These are phyloP conservation scores for Lasiodiplodia sp. DNA, from an alignment of 2,329 filamentous ascomycete genomes.

Conservation along the genomic window DNA sequence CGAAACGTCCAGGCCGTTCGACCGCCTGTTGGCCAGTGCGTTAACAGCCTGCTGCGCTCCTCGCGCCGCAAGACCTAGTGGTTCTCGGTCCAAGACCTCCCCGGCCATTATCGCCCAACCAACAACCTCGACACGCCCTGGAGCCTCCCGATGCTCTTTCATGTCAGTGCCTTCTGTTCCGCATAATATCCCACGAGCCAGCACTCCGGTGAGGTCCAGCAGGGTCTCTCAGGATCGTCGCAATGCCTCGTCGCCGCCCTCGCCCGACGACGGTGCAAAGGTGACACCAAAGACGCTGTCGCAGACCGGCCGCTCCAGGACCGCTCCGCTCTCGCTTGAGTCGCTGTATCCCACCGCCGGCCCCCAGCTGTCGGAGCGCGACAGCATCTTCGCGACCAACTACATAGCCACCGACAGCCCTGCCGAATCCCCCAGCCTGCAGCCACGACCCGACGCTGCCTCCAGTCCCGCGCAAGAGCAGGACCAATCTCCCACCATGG, in stretches of 20 bases:
- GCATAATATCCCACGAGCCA: slow-evolving; percentile 47
- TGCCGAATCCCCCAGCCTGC: slow-evolving; percentile 44
- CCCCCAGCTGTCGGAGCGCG: slow-evolving; percentile 66
- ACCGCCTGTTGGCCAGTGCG: slow-evolving; percentile 6
- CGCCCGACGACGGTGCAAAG: slow-evolving; percentile 33
- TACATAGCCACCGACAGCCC: slow-evolving; percentile 62
- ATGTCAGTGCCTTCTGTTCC: slow-evolving; percentile 51
- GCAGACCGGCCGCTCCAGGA: slow-evolving; percentile 48
- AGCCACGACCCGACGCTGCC: slow-evolving; percentile 44
- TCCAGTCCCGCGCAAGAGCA: slow-evolving; percentile 32
- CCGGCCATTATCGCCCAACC: slow-evolving; percentile 5
- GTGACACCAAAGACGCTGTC: slow-evolving; percentile 46
- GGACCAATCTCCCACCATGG: slow-evolving; percentile 42
- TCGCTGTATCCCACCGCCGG: slow-evolving; percentile 47
- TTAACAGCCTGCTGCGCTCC: slow-evolving; percentile 15
- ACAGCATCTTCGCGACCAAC: slow-evolving; percentile 70
- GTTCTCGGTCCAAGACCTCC: slow-evolving; percentile 15
- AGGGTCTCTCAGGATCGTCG: slow-evolving; percentile 36
- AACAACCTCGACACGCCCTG: too few species aligned
- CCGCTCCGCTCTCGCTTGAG: slow-evolving; percentile 44
- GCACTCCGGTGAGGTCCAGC: slow-evolving; percentile 50
- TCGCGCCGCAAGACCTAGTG: slow-evolving; percentile 10
- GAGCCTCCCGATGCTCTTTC: slow-evolving; percentile 36
- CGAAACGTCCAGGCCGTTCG: not conserved
- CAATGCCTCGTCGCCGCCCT: slow-evolving; percentile 33